Conservation (phyloP, 306 rosid genomes). For the Sechiopsis laciniata region DNA sequence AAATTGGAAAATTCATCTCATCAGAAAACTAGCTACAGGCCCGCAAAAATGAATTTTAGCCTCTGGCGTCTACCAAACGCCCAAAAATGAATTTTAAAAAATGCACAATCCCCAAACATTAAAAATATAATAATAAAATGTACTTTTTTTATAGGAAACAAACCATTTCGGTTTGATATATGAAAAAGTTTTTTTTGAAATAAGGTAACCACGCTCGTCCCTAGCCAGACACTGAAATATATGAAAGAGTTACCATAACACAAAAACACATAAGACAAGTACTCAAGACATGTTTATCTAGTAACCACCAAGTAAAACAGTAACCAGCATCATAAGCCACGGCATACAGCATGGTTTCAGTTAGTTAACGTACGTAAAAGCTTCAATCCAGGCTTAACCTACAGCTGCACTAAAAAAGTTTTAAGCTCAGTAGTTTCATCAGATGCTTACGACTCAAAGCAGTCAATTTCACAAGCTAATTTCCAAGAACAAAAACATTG, state of each 20-base stretch:
- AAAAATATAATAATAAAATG: too few species aligned
- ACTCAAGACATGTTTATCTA: slow-evolving; percentile 1
- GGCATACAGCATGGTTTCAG: background rate
- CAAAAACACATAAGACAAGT: too few species aligned
- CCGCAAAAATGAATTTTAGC: background rate
- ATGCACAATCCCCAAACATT: background rate
- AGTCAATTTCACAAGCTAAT: background rate
- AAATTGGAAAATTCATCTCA: background rate
- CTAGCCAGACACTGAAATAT: too few species aligned
- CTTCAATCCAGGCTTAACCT: background rate
- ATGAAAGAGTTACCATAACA: too few species aligned
- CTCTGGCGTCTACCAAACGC: background rate
- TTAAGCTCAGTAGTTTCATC: background rate
- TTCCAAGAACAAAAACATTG: background rate
- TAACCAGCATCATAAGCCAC: background rate
- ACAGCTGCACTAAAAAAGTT: background rate
- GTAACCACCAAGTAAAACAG: too few species aligned
- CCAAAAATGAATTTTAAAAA: background rate
- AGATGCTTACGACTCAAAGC: background rate
- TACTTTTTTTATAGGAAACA: too few species aligned
- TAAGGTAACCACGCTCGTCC: too few species aligned
- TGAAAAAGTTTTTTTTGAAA: too few species aligned
- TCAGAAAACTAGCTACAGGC: background rate
- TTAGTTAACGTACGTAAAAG: background rate
- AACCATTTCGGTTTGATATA: too few species aligned